phyloP scores from a whole-genome alignment of 768 basidiomycete species.

The Porpolomopsis calyptriformis region DNA sequence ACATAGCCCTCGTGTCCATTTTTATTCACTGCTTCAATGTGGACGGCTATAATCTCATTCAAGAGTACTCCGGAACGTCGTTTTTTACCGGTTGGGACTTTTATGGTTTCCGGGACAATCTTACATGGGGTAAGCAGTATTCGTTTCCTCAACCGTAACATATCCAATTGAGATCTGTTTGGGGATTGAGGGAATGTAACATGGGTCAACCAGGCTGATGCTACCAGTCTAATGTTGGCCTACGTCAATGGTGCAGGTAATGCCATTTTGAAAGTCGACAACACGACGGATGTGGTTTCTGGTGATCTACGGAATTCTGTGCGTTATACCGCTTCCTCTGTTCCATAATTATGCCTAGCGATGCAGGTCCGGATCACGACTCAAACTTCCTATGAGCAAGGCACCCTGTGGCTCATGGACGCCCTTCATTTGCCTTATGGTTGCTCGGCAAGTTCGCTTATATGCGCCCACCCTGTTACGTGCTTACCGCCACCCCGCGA shows the following conservation, averaged over 20 bases:
- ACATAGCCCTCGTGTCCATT: neutral
- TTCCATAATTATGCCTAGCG: neutral
- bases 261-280: slow-evolving; percentile 66
- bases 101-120: slow-evolving; percentile 36
- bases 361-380: slow-evolving; percentile 33
- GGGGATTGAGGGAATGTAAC: slow-evolving; percentile 32
- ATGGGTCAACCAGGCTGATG: slow-evolving; percentile 37
- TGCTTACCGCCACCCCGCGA: neutral
- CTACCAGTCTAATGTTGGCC: slow-evolving; percentile 30
- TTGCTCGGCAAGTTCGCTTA: slow-evolving; percentile 34
- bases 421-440: slow-evolving; percentile 42
- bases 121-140: slow-evolving; percentile 24
- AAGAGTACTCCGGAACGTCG: slow-evolving; percentile 31
- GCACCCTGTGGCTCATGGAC: slow-evolving; percentile 34
- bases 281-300: slow-evolving; percentile 40
- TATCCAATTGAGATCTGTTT: neutral
- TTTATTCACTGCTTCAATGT: neutral
- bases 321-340: slow-evolving; percentile 9
- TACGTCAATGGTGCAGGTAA: slow-evolving; percentile 47
- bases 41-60: slow-evolving; percentile 26
- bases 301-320: slow-evolving; percentile 48
- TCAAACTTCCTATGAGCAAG: slow-evolving; percentile 29
- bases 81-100: slow-evolving; percentile 46
- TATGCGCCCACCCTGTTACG: neutral
- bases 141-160: neutral